These are phyloP conservation scores for Aspergillus campestris DNA, from an alignment of 495 filamentous ascomycete genomes.

Conservation along the genomic window DNA sequence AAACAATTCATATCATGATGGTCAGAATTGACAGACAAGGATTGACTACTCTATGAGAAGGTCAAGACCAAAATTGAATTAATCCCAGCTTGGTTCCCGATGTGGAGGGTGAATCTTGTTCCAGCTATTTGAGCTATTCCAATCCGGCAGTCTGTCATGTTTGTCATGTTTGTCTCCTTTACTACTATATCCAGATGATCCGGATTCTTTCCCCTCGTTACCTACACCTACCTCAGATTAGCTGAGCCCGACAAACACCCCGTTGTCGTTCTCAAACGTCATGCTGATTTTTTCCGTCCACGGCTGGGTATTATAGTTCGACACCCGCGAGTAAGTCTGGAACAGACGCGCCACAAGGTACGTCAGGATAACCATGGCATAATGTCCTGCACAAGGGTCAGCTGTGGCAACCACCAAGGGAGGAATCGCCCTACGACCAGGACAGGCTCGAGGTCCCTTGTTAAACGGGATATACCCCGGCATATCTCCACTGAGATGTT, in stretches of 20 bases:
- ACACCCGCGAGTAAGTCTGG: slow-evolving; percentile 9
- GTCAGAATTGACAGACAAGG: too few species aligned
- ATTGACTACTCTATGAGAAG: too few species aligned
- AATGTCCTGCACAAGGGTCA: slow-evolving; percentile 2
- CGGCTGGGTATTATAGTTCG: slow-evolving; percentile 4
- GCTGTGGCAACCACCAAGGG: background rate
- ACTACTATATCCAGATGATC: too few species aligned
- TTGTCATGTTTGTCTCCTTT: slow-evolving; percentile 4
- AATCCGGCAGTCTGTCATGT: background rate
- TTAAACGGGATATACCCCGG: slow-evolving; percentile 15
- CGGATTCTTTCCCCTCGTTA: too few species aligned
- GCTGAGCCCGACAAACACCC: slow-evolving; percentile 1
- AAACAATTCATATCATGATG: too few species aligned
- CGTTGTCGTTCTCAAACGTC: slow-evolving; percentile 15
- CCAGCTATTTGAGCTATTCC: too few species aligned
- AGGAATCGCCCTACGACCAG: slow-evolving; percentile 7
- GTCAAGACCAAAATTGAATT: too few species aligned
- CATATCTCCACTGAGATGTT: slow-evolving; percentile 6
- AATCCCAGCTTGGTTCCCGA: background rate
- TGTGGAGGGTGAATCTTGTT: slow-evolving; percentile 1
- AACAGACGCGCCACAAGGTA: slow-evolving; percentile 13
- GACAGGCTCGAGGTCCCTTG: slow-evolving; percentile 10
- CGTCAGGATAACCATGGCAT: slow-evolving; percentile 8
- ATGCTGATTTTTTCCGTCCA: slow-evolving; percentile 14
- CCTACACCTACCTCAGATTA: too few species aligned